A percentile compares a stretch with the other conserved stretches of the same genome.
Conservation (phyloP, 1,284 basidiomycete genomes). For the Fomitopsis schrenkii region DNA sequence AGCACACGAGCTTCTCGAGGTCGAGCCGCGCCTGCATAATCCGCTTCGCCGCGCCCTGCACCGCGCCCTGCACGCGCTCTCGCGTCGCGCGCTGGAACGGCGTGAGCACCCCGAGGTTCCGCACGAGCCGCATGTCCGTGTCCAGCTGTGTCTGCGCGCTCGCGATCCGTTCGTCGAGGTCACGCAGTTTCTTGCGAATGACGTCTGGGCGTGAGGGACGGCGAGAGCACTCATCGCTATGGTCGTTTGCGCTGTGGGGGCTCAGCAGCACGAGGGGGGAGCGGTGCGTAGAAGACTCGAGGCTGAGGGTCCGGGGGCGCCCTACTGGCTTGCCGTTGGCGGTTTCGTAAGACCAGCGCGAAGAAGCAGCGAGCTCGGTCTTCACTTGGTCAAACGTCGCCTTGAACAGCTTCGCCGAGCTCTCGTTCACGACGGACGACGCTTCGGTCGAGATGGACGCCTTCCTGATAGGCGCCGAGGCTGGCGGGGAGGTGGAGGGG, state of each 20-base stretch:
- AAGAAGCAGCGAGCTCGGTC: constrained; percentile 65
- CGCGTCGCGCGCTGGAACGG: constrained; percentile 85
- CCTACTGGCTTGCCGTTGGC: constrained; percentile 15
- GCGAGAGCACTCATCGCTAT: constrained; percentile 18
- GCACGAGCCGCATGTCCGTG: constrained; percentile 66
- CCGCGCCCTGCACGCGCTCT: constrained; percentile 61
- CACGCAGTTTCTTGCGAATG: constrained; percentile 58
- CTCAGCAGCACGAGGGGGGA: constrained; percentile 16
- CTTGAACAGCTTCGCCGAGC: constrained; percentile 54
- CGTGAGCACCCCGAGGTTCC: constrained; percentile 82
- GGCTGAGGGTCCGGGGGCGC: constrained; percentile 30
- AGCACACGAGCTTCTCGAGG: constrained; percentile 68
- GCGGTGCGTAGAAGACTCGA: constrained; percentile 28
- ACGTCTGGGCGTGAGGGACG: constrained; percentile 53
- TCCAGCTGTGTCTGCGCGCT: constrained; percentile 64
- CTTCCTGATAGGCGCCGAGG: constrained; percentile 10
- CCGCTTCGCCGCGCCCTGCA: constrained; percentile 64
- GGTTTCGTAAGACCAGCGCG: constrained; percentile 25
- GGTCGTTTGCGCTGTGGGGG: background rate
- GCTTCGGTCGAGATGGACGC: constrained; percentile 19
- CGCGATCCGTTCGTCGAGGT: constrained; percentile 58
- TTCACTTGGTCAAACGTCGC: constrained; percentile 85
- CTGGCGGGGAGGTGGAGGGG: constrained; percentile 8
- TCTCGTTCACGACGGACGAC: constrained; percentile 25
- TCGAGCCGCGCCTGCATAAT: constrained; percentile 70